Percentiles rank a stretch among this genome's conserved stretches.
phyloP scores from a whole-genome alignment of 768 basidiomycete species.

The Calocybe gangraenosa region DNA sequence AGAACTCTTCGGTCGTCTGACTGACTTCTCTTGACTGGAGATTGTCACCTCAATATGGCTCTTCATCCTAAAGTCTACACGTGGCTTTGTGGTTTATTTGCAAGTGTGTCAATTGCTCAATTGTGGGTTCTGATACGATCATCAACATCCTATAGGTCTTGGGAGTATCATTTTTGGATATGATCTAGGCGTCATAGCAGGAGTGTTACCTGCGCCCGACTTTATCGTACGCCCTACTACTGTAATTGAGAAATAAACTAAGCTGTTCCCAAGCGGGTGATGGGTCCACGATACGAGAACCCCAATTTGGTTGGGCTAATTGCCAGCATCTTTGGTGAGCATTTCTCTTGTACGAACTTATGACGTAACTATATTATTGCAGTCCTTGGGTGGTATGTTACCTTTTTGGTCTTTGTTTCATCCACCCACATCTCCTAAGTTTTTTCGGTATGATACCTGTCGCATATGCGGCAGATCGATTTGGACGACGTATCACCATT shows the following conservation, averaged over 20 bases:
- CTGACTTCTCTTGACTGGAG: background rate
- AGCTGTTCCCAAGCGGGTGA: conserved; percentile 20
- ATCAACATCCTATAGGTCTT: conserved; percentile 23
- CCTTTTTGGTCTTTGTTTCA: background rate
- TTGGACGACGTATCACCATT: conserved; percentile 36
- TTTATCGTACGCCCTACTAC: conserved; percentile 24
- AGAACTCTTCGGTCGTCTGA: conserved; percentile 1
- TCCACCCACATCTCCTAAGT: conserved; percentile 13
- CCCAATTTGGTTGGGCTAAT: conserved; percentile 35
- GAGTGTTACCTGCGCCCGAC: conserved; percentile 35
- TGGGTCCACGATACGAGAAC: conserved; percentile 24
- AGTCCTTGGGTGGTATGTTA: conserved; percentile 35
- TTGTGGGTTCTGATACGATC: background rate
- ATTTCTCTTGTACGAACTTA: background rate
- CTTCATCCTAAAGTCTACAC: conserved; percentile 47
- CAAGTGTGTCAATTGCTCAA: conserved; percentile 29
- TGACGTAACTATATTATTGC: background rate
- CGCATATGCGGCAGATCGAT: conserved; percentile 33
- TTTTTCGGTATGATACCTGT: conserved; percentile 43
- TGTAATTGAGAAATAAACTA: too few species aligned
- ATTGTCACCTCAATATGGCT: conserved; percentile 21
- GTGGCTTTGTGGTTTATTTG: conserved; percentile 50
- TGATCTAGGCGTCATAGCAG: conserved; percentile 49
- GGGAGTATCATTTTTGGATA: conserved; percentile 46
- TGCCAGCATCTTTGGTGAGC: conserved; percentile 37